Evolutionary conservation across 352 stramenopile genomes (phyloP).

Genomic region (Phytophthora gonapodyides): DNA sequence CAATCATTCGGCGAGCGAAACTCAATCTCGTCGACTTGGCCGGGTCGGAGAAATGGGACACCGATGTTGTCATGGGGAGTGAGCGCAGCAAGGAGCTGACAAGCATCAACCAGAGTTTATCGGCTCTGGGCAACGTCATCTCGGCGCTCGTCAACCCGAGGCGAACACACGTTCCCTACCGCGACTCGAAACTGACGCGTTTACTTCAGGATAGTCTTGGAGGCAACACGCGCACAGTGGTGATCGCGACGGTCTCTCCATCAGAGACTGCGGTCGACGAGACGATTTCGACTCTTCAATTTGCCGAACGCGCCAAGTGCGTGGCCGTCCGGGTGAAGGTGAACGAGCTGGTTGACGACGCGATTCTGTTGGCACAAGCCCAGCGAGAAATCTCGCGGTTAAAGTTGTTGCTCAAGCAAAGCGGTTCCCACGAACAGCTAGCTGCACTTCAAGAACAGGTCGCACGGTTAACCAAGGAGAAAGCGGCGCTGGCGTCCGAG

Average conservation of each 20-base stretch:
- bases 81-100: constrained; percentile 88
- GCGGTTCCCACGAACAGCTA: constrained; percentile 36
- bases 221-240: constrained; percentile 90
- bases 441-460: constrained; percentile 53
- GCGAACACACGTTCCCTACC: constrained; percentile 93
- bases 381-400: constrained; percentile 73
- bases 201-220: constrained; percentile 85
- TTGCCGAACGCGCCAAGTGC: constrained; percentile 84
- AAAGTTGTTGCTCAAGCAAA: constrained; percentile 63
- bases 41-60: constrained; percentile 92
- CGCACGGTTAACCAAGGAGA: constrained; percentile 42
- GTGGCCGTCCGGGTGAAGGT: constrained; percentile 76
- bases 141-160: constrained; percentile 73
- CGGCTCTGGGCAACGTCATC: constrained; percentile 90
- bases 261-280: constrained; percentile 80
- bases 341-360: constrained; percentile 86
- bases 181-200: constrained; percentile 97
- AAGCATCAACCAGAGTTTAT: constrained; percentile 93
- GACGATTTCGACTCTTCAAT: constrained; percentile 91
- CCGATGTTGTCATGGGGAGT: constrained; percentile 61
- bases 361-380: constrained; percentile 72
- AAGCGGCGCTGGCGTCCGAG: constrained; percentile 46
- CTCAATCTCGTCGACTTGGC: constrained; percentile 94
- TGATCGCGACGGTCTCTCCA: constrained; percentile 91
- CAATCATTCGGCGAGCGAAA: constrained; percentile 78